phyloP scores from a whole-genome alignment of 176 grass and related monocot species.

The Hordeum marinum region DNA sequence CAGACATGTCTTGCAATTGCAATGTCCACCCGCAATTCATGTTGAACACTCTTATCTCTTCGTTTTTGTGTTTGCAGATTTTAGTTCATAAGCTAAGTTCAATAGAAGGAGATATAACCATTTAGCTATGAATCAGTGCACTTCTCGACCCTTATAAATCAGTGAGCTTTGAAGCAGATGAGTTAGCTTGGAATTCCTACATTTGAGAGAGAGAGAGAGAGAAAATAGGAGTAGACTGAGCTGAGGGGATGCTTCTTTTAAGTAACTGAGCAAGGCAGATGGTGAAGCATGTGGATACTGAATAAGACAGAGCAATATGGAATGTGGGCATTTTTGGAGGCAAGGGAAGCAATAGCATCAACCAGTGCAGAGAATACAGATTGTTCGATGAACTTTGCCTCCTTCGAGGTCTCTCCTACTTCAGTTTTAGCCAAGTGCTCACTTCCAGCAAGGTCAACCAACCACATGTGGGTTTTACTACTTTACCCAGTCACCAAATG shows the following conservation, averaged over 20 bases:
- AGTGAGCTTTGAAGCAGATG: constrained; percentile 94
- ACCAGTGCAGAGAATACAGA: constrained; percentile 74
- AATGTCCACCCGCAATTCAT: constrained; percentile 68
- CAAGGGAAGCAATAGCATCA: constrained; percentile 87
- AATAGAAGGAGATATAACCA: neutral
- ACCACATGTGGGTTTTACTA: constrained; percentile 69
- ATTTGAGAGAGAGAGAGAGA: constrained; percentile 30
- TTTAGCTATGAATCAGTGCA: neutral
- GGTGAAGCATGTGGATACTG: neutral
- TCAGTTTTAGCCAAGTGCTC: constrained; percentile 73
- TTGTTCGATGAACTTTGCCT: constrained; percentile 84
- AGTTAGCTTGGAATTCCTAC: constrained; percentile 94
- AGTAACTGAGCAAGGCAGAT: neutral
- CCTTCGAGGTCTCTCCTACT: constrained; percentile 74
- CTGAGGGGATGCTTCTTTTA: neutral
- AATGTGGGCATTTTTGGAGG: constrained; percentile 76
- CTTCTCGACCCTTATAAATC: neutral
- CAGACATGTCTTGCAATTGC: constrained; percentile 72
- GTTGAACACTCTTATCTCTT: neutral
- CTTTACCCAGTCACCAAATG: constrained; percentile 52
- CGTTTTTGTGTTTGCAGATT: neutral
- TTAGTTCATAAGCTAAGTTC: neutral
- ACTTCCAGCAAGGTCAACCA: constrained; percentile 91
- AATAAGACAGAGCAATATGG: constrained; percentile 66
- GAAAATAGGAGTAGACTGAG: constrained; percentile 7